Base-by-base conservation (phyloP, 2,329 filamentous ascomycete species). In the Escovopsis sp. region DNA sequence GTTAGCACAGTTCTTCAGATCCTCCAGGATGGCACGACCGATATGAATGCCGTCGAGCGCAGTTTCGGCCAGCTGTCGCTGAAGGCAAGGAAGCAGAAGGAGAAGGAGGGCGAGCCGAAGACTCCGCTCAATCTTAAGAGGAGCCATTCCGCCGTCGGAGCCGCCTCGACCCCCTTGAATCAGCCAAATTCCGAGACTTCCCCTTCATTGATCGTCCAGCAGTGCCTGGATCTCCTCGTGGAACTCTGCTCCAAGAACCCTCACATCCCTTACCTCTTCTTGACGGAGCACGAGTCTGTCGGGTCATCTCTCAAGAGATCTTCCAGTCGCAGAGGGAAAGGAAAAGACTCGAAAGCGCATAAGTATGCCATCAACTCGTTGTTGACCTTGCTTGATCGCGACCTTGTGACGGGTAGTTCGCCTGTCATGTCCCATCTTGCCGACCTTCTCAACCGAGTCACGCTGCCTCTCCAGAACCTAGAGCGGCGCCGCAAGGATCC, bases 401-500 rank as follows among this genome's bases (percentile, higher is more conserved):
- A 87, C 49, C 70, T 96, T 47, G 88, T 98, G 49, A 94, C 94
- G 65, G 91, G 98, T 63, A 98, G 87, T 62, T 88, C 89, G n/a
- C 73, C 80, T 6, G 89, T 94, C 44, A 96, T 98, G 88, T 89
- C 94, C 53, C 81, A 87, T 48, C 72, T 98, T 26, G 91, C 91
- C 2, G 80, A 82, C 49, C 68, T 98, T 28, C 72, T 98, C 26
- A 89, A 86, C 59, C 81, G 83, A 49, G 86, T 96, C 43, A 98
- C 91, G 0, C 72, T 82, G 44, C 91, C 91, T 10, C 70, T 98
- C 26, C 84, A 85, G 48, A 77, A 81, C 30, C 68, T 94, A 23
- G 78, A 94, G 51, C 84, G 85, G 45, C 85, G 86, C 47, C 84
- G 88, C 48, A 88, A 84, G 56, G 85, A 89, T 53, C 71, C 73